A percentile compares a stretch with the other conserved stretches of the same genome.
Evolutionary conservation across 139 green algal genomes (phyloP).

Genomic region (Ostreobium quekettii): DNA sequence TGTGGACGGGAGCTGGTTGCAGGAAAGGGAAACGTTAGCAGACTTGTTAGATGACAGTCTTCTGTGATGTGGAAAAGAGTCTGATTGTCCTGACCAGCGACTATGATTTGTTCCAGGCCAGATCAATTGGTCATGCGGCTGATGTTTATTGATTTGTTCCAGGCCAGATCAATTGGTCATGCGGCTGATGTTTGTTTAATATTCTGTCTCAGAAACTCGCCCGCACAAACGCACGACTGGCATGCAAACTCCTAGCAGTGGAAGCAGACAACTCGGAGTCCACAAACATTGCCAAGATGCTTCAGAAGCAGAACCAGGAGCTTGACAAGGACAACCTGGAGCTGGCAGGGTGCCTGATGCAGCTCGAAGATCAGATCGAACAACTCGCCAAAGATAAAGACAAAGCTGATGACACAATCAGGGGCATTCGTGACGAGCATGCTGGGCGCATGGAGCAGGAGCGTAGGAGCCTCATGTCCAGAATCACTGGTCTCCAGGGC

Average conservation of each 20-base stretch:
- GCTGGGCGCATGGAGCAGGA: conserved; percentile 3
- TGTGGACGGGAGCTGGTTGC: no score
- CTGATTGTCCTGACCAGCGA: no score
- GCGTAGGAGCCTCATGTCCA: not conserved
- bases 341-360: not conserved
- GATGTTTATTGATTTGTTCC: no score
- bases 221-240: conserved; percentile 12
- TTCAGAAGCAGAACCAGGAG: conserved; percentile 7
- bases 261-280: conserved; percentile 2
- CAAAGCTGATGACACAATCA: not conserved
- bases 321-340: conserved; percentile 16
- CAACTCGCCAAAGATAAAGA: conserved; percentile 1
- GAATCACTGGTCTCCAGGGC: not conserved
- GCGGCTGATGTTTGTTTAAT: no score
- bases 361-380: conserved; percentile 15
- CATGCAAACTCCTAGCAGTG: conserved; percentile 13
- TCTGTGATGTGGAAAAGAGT: no score
- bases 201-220: conserved; percentile 19
- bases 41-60: no score
- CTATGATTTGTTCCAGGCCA: no score
- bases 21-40: no score
- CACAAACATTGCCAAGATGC: not conserved
- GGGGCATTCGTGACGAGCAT: not conserved
- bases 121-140: no score
- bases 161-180: no score